Base-by-base conservation (phyloP, 345 rosid genomes). In the Viola odorata region DNA sequence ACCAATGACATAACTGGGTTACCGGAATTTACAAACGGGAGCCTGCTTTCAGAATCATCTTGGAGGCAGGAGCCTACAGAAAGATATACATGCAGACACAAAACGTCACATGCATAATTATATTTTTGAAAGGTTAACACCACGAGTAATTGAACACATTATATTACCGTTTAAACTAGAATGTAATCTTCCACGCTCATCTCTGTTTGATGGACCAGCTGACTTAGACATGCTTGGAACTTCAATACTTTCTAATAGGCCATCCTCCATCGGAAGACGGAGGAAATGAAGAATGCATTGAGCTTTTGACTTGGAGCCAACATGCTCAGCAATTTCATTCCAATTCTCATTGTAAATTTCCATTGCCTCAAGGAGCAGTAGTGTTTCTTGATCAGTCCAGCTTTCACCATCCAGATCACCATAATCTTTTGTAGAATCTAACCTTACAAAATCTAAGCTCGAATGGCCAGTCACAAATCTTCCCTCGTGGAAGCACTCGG, bases 1-100 rank as follows among this genome's bases (percentile, higher is more conserved):
- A 94, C 99, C 97, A 94, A 69, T 68, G 99, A 70, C 97, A 94
- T 94, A 61, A 90, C 87, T 52, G 99, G 96, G 77, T 94, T 94
- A 37, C 84, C 87, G 38, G 91, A 94, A 76, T 84, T 90, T 51
- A 79, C 80, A 72, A 94, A 94, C 50, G 99, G 99, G 38, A 94
- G 84, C 67, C 80, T 80, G 68, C 73, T 77, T 66, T 84, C 99
- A 52, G 82, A 57, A 64, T 86, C 86, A 65, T 67, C 82, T 72
- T 76, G 90, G 61, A 65, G 57, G 16, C 75, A 59, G 42, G 82
- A 66, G 45, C 81, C 96, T 87, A 69, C 64, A 48, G 16, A 61
- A 62, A 57, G 5, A 65, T 37, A 74, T 51, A 55, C 7, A 69
- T 13, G 12, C 12, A 37, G 16, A 45, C 15, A 65, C 36, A 50